Conservation (phyloP, 2,329 filamentous ascomycete species). For the Beauveria australis region DNA sequence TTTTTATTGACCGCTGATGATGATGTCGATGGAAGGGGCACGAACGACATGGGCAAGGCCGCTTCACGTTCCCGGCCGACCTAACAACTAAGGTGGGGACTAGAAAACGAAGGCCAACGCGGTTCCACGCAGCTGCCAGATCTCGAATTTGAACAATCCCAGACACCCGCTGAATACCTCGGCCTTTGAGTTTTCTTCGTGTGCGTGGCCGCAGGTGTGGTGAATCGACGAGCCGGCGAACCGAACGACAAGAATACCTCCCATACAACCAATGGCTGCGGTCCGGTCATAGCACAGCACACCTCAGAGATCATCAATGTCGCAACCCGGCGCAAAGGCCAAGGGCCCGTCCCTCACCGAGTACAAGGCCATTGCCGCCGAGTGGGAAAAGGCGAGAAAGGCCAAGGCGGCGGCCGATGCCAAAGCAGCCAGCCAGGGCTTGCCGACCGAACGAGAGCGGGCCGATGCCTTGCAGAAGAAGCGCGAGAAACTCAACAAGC, state of each 20-base stretch:
- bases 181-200: background rate
- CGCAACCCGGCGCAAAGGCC: conserved; percentile 8
- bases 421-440: conserved; percentile 20
- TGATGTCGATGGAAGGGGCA: background rate
- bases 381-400: conserved; percentile 46
- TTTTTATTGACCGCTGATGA: background rate
- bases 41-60: background rate
- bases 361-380: conserved; percentile 43
- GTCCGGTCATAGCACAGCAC: conserved; percentile 2
- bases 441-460: conserved; percentile 24
- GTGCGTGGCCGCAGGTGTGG: background rate
- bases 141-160: background rate
- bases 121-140: background rate
- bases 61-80: background rate
- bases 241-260: background rate
- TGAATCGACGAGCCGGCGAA: background rate
- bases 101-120: background rate
- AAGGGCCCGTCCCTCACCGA: conserved; percentile 25
- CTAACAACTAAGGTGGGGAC: conserved; percentile 1
- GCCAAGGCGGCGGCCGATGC: conserved; percentile 37
- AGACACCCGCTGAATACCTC: background rate
- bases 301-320: background rate
- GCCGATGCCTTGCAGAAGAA: conserved; percentile 34
- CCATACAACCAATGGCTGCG: background rate
- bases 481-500: conserved; percentile 38